Evolutionary conservation across 2,329 filamentous ascomycete genomes (phyloP), one percentile per base, ranked within the genome.

Genomic region (Alternaria incomplexa): DNA sequence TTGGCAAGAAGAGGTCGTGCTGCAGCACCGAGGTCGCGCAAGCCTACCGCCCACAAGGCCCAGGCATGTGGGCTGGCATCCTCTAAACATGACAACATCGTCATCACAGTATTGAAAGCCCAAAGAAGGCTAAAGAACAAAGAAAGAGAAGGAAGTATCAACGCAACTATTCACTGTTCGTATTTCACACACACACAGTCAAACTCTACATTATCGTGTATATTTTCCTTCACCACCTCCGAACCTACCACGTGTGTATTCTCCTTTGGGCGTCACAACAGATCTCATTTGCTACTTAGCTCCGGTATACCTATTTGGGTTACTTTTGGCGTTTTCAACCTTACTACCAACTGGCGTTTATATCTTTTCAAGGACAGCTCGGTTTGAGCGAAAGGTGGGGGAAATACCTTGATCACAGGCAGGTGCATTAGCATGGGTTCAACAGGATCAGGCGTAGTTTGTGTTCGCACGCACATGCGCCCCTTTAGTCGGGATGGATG

Each of bases 31-130:
- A 90, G 76, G 87, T 84, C 58, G 81, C 83, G 20, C 82, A 80
- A 63, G 78, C 81, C 44, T 85, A 85, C 72, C 80, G 84, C 83
- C 62, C 85, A 80, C 50, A 78, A 84, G 87, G 86, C 36, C 86
- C 87, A 43, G 88, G 89, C 56, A 90, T 91, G 87, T 91, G 89
- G 89, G 83, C 86, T 62, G 87, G 85, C 58, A 88, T 91, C 66
- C 81, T 91, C 55, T 80, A 72, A 62, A 53, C 40, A 63, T 58
- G 62, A 64, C 56, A 40, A 61, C 23, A 44, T 58, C 50, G 32
- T 59, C 50, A 53, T 26, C 28, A 43, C 47, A 48, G 17, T 9
- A 70, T n/a, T 11, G 13, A 70, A 44, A 57, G 64, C 63, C 62
- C 67, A 59, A 64, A 66, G 65, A 68, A 68, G 52, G 70, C 62